Evolutionary conservation across 1,139 yeast genomes (phyloP).

Genomic region (Yamadazyma diospyri): DNA sequence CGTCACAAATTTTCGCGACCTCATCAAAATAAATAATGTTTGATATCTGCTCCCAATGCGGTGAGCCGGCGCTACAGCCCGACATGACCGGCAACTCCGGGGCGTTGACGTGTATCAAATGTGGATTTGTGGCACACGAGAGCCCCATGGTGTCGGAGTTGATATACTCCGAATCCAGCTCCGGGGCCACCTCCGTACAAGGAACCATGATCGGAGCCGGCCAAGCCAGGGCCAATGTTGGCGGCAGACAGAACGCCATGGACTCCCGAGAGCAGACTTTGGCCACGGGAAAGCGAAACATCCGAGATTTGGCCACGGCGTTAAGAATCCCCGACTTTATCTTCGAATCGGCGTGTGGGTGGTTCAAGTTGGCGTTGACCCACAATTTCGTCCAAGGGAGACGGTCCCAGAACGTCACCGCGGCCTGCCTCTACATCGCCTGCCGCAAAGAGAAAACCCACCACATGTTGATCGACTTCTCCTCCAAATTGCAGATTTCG

Average conservation of each 20-base stretch:
- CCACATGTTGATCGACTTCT: conserved; percentile 94
- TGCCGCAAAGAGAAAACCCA: conserved; percentile 89
- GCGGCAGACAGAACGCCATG: conserved; percentile 64
- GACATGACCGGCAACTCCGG: conserved; percentile 49
- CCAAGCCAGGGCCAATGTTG: conserved; percentile 71
- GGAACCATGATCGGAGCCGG: conserved; percentile 92
- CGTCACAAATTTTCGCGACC: too few species aligned
- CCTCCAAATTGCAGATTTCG: conserved; percentile 82
- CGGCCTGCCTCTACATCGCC: conserved; percentile 91
- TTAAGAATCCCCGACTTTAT: conserved; percentile 79
- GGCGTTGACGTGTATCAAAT: conserved; percentile 71
- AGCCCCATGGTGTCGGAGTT: conserved; percentile 95
- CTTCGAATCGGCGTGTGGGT: conserved; percentile 80
- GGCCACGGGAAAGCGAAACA: conserved; percentile 73
- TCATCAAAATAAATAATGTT: conserved; percentile 2
- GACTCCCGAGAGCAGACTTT: conserved; percentile 88
- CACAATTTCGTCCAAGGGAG: conserved; percentile 94
- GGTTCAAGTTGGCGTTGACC: conserved; percentile 84
- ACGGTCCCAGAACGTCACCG: conserved; percentile 88
- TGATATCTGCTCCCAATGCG: conserved; percentile 28
- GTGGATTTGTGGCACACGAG: conserved; percentile 89
- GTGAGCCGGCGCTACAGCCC: conserved; percentile 26
- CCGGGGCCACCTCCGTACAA: conserved; percentile 94
- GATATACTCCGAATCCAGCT: conserved; percentile 85
- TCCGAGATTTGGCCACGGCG: conserved; percentile 75